Evolutionary conservation across 2,329 filamentous ascomycete species (phyloP).

Genomic region (Podosphaera xanthii): DNA sequence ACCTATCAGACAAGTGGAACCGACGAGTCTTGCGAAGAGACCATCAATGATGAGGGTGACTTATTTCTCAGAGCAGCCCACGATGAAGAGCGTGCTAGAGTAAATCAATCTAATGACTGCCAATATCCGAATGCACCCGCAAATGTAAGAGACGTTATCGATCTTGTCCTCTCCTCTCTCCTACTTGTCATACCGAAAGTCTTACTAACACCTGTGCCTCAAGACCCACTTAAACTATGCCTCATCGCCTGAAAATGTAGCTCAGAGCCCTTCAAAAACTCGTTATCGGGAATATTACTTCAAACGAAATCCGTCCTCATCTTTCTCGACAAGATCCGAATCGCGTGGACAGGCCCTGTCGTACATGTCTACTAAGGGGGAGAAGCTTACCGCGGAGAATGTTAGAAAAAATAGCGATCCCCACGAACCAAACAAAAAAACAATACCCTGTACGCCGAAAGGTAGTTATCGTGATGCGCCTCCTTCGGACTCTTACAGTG

Average conservation of each 20-base stretch:
- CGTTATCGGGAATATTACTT: neutral
- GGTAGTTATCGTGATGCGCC: conserved; percentile 9
- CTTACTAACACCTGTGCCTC: neutral
- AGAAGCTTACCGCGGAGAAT: conserved; percentile 3
- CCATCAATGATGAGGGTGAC: conserved; percentile 15
- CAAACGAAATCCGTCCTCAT: neutral
- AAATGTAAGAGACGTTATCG: conserved; percentile 6
- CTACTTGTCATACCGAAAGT: neutral
- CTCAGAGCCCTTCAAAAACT: neutral
- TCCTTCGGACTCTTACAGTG: conserved; percentile 10
- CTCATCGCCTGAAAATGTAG: neutral
- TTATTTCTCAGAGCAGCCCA: conserved; percentile 15
- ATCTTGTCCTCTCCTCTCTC: neutral
- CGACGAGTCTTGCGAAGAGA: conserved; percentile 7
- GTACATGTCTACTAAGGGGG: conserved; percentile 9
- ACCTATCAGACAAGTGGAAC: conserved; percentile 3
- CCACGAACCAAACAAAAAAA: conserved; percentile 7
- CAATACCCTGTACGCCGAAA: conserved; percentile 14
- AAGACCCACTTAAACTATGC: neutral
- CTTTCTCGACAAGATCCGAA: neutral
- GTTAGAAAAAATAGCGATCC: conserved; percentile 11
- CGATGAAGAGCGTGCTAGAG: conserved; percentile 12
- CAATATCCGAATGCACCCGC: conserved; percentile 5
- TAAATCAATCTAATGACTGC: neutral
- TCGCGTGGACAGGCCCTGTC: conserved; percentile 8